Conservation (phyloP, 176 grass and related monocot species). For the Zoysia pacifica region DNA sequence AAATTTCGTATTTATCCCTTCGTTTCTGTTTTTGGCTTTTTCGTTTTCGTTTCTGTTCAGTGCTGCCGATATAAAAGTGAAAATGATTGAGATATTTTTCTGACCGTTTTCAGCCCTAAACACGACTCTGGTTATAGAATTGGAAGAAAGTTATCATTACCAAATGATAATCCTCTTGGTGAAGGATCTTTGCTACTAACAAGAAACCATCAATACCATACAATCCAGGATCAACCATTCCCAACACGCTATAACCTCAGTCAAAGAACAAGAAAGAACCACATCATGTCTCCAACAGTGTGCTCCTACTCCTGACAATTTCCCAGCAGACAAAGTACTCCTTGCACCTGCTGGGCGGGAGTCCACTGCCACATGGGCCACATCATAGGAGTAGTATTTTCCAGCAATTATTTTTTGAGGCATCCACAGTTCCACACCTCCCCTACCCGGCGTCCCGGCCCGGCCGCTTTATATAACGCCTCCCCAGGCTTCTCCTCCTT, state of each 20-base stretch:
- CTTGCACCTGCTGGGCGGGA: conserved; percentile 10
- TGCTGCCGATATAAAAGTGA: too few relatives aligned
- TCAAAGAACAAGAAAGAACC: conserved; percentile 42
- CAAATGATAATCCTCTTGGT: neutral
- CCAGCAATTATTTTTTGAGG: neutral
- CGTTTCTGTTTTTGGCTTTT: too few relatives aligned
- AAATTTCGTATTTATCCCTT: too few relatives aligned
- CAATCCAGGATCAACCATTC: neutral
- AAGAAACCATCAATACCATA: neutral
- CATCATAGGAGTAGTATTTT: neutral
- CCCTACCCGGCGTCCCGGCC: neutral
- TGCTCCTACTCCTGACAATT: conserved; percentile 31
- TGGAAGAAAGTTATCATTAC: neutral
- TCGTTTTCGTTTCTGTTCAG: too few relatives aligned
- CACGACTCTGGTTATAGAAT: too few relatives aligned
- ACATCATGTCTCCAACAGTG: conserved; percentile 35
- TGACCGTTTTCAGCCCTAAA: too few relatives aligned
- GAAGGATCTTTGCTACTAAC: neutral
- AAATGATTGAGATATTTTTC: too few relatives aligned
- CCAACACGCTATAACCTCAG: conserved; percentile 3
- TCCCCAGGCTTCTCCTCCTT: conserved; percentile 51
- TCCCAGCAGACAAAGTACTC: conserved; percentile 49
- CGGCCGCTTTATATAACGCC: conserved; percentile 48
- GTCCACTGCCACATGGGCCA: neutral
- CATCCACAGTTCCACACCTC: neutral